Base-by-base conservation (phyloP, 495 filamentous ascomycete species). In the Collariella sp. region DNA sequence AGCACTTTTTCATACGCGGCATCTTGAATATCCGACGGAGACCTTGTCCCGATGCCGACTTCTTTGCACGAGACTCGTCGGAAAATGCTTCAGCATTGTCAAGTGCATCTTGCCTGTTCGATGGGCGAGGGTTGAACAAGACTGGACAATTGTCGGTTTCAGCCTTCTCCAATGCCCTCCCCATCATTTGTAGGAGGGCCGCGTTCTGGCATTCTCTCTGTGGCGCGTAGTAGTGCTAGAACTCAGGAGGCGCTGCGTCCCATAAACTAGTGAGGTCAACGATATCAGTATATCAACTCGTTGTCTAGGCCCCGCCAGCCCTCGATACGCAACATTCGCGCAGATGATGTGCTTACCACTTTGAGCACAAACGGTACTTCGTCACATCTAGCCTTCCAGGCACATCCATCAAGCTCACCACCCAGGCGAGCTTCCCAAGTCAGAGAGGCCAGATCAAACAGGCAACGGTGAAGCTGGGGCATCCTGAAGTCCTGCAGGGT, bases 151-250 rank as follows among this genome's bases (percentile, higher is more conserved):
- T 19, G 36, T 9, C 35, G 11, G 36, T 36, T 5, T 4, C 24
- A 1, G 35, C 48, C 36, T 51, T 15, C 23, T 41, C 36, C n/a
- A 41, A 23, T 2, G 48, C 48, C 0, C 36, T 34, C 7, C 42
- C 15, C 36, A 51, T 51, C 48, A 42, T 51, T n/a, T 51, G 48
- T 9, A 51, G 38, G 16, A 51, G 48, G 23, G 48, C 48, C 24
- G 36, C 48, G 34, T 33, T 41, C 24, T 52, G 49, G 49, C 38
- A 52, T 24, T 52, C 49, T 19, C 48, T 36, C 39, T 43, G 38
- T 1, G 39, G 26, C 6, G 49, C 49, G 18, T 22, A 52, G 49
- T 42, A 52, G 18, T 18, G 7, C 9, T 11, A 15, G 12, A 43
- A 35, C 4, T 33, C 39, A 39, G 13, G 6, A 0, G 38, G 49